These are phyloP conservation scores for Carex scoparia DNA, from an alignment of 176 grass and related monocot genomes.

Conservation along the genomic window DNA sequence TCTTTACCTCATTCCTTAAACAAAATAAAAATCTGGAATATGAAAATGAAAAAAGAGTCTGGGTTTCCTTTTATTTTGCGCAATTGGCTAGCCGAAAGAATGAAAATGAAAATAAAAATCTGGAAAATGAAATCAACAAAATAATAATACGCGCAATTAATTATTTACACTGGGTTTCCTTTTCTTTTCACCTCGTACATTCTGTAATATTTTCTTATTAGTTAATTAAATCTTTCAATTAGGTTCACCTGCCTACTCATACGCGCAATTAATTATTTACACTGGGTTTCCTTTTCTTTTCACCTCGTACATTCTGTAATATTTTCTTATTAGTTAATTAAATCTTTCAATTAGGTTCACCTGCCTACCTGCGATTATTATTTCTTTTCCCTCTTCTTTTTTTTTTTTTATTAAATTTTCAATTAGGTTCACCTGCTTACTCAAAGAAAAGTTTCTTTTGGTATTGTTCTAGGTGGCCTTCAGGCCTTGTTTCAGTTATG, in stretches of 20 bases:
- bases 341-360: background rate
- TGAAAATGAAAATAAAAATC: background rate
- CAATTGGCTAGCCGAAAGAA: no score
- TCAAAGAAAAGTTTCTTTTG: background rate
- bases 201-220: background rate
- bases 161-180: background rate
- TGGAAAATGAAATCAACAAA: background rate
- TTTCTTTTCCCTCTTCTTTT: no score
- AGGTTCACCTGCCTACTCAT: background rate
- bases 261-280: background rate
- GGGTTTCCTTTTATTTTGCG: no score
- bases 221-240: background rate
- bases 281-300: background rate
- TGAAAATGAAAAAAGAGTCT: background rate
- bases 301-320: background rate
- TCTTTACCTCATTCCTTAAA: background rate
- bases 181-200: background rate
- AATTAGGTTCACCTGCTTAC: background rate
- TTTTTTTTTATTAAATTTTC: background rate
- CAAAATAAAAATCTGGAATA: background rate
- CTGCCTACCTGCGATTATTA: no score
- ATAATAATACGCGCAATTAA: background rate
- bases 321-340: background rate
- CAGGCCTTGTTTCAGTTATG: background rate
- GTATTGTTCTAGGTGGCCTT: background rate